A percentile compares a stretch with the other conserved stretches of the same genome.
phyloP scores from a whole-genome alignment of 2,329 filamentous ascomycete genomes.

The Colletotrichum simmondsii region DNA sequence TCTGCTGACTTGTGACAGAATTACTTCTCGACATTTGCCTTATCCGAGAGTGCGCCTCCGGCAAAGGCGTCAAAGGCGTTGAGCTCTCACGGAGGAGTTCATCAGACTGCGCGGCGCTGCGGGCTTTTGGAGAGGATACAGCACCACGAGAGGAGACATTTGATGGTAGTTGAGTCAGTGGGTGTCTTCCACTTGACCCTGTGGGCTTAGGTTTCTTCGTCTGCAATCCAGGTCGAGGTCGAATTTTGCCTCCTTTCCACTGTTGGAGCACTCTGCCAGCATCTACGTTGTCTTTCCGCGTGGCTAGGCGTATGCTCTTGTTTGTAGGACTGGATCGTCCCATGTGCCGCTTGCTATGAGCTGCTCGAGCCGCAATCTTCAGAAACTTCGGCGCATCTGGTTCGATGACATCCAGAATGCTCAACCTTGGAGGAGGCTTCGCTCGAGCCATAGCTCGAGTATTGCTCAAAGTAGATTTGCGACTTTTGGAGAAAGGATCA shows the following conservation, averaged over 20 bases:
- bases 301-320: conserved; percentile 71
- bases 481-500: conserved; percentile 4
- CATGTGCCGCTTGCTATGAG: conserved; percentile 55
- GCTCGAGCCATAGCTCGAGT: conserved; percentile 38
- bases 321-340: conserved; percentile 65
- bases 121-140: not conserved
- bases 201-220: not conserved
- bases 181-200: not conserved
- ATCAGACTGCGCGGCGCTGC: not conserved
- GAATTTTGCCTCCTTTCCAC: conserved; percentile 67
- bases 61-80: not conserved
- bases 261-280: conserved; percentile 61
- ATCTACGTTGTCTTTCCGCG: conserved; percentile 69
- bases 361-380: conserved; percentile 70
- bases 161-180: conserved; percentile 12
- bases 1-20: conserved; percentile 18
- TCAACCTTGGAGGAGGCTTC: conserved; percentile 55
- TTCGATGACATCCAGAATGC: conserved; percentile 71
- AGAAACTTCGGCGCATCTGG: conserved; percentile 66
- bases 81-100: not conserved
- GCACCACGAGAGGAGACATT: conserved; percentile 12
- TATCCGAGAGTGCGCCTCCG: not conserved
- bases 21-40: conserved; percentile 34
- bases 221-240: conserved; percentile 45
- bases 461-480: not conserved